Base-by-base conservation (phyloP, 305 asterid species). In the Fraxinus velutina region DNA sequence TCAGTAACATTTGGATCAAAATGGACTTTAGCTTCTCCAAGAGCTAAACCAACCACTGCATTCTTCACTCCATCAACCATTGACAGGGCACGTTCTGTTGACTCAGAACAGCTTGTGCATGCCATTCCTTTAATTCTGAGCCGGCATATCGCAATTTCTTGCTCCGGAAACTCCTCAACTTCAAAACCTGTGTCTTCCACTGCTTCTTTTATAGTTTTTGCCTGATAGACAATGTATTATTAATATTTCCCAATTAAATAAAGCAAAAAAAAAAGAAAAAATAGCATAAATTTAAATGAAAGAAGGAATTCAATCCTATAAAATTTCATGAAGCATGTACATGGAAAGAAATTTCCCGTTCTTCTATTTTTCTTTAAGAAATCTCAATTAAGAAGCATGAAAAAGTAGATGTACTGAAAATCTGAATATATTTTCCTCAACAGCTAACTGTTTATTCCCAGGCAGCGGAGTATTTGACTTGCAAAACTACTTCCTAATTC, bases 31-130 rank as follows among this genome's bases (percentile, higher is more conserved):
- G 98, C 98, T 89, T 92, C 98, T 86, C 92, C 98, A 81, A 94
- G 97, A 86, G 99, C 94, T 89, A 95, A 90, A 86, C 98, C 99
- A 86, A 95, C 99, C 83, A 87, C 97, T 21, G 97, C 98, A 82
- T 92, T 94, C 88, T 89, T 95, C 29, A 95, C 97, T 80, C 99
- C 99, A 81, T 91, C 90, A 72, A 90, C 90, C 95, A 92, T 91
- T 37, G 76, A 64, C 80, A 95, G 90, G 52, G 97, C 97, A 55
- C 94, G 97, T 84, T 95, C 99, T 60, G 91, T 91, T 44, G 99
- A 95, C 87, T 95, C 97, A 6, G 98, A 93, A 92, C 99, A 94
- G 90, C 97, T 94, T 82, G 99, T 93, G 93, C 99, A 95, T 50
- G 98, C 98, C 99, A 94, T 95, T 80, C 99, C 98, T 85, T 92